Evolutionary conservation across 2,329 filamentous ascomycete species (phyloP).

Genomic region (Aspergillus intermedius): DNA sequence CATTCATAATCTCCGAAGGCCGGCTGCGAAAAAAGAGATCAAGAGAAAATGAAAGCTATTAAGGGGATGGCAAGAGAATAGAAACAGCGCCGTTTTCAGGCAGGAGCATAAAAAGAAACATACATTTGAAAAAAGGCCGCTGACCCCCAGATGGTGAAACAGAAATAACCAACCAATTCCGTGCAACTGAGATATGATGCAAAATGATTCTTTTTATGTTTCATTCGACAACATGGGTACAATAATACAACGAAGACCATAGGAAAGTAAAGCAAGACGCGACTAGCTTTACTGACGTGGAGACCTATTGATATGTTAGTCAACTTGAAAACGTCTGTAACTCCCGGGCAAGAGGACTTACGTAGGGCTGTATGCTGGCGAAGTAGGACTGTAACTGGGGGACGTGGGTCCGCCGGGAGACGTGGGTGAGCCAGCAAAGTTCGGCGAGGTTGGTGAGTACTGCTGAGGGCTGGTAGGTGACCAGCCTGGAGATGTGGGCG

Average conservation of each 20-base stretch:
- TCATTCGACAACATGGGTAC: conserved; percentile 33
- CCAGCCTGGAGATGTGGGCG: conserved; percentile 49
- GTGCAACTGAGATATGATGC: conserved; percentile 24
- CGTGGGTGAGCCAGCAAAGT: conserved; percentile 42
- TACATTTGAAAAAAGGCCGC: conserved; percentile 26
- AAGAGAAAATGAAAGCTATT: conserved; percentile 7
- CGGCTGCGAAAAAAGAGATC: conserved; percentile 7
- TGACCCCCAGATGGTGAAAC: conserved; percentile 26
- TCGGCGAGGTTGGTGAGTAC: conserved; percentile 46
- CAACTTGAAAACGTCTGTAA: neutral
- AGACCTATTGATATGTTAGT: conserved; percentile 26
- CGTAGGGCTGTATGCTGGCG: conserved; percentile 39
- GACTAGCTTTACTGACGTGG: conserved; percentile 34
- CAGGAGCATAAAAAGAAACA: conserved; percentile 22
- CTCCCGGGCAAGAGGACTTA: conserved; percentile 16
- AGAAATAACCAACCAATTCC: conserved; percentile 35
- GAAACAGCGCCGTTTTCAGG: conserved; percentile 12
- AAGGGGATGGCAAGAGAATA: conserved; percentile 10
- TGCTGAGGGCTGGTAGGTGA: conserved; percentile 42
- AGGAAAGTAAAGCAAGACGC: conserved; percentile 13
- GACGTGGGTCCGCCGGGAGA: conserved; percentile 36
- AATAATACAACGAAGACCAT: conserved; percentile 25
- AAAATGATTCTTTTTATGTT: conserved; percentile 31
- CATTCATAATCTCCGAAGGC: conserved; percentile 27
- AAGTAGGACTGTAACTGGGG: conserved; percentile 40